Conservation (phyloP, 306 rosid species). For the Benincasa hispida region DNA sequence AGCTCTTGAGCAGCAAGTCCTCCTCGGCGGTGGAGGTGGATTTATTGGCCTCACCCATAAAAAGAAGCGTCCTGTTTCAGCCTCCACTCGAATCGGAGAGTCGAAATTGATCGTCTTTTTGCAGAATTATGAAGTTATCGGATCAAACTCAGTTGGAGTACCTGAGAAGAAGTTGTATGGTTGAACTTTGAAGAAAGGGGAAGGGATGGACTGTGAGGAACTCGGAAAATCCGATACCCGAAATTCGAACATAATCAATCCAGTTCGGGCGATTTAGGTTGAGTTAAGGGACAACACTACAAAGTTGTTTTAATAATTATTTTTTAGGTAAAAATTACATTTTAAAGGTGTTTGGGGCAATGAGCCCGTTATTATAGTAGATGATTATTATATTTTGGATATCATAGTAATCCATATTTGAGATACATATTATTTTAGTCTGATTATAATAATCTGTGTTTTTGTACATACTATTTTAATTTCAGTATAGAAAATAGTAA, state of each 20-base stretch:
- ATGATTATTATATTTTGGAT: too few relatives aligned
- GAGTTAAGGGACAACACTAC: too few relatives aligned
- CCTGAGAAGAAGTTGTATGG: not conserved
- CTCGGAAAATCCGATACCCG: not conserved
- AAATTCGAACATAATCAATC: not conserved
- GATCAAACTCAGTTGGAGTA: not conserved
- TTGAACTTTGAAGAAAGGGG: not conserved
- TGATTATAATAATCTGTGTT: too few relatives aligned
- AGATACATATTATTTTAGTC: too few relatives aligned
- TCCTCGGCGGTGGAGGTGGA: constrained; percentile 28
- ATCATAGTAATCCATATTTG: too few relatives aligned
- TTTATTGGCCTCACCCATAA: constrained; percentile 10
- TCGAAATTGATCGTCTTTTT: not conserved
- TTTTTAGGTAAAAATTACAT: too few relatives aligned
- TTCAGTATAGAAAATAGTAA: too few relatives aligned
- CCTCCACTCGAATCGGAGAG: not conserved
- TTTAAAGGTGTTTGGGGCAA: too few relatives aligned
- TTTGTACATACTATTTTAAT: too few relatives aligned
- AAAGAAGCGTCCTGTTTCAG: not conserved
- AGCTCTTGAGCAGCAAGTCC: constrained; percentile 87
- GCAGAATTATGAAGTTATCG: not conserved
- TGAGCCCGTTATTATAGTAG: too few relatives aligned
- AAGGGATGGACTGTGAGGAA: not conserved
- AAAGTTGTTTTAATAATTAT: too few relatives aligned
- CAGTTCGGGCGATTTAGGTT: not conserved